A percentile compares a stretch with the other conserved stretches of the same genome.
phyloP scores from a whole-genome alignment of 805 yeast genomes.

The Wickerhamiella spandovensis region DNA sequence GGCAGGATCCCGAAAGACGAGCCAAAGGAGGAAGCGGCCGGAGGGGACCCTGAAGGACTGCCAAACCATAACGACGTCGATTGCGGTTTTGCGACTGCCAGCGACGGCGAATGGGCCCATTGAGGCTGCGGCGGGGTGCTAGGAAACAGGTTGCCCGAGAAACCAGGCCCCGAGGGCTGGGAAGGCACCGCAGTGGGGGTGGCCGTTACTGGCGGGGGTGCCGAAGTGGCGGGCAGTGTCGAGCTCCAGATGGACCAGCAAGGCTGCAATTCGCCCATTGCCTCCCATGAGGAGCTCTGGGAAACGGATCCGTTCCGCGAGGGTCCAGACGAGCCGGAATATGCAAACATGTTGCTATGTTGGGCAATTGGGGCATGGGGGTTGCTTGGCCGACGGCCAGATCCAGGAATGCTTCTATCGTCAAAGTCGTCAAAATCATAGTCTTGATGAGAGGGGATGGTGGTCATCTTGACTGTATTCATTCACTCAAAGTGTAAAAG shows the following conservation, averaged over 20 bases:
- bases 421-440: neutral
- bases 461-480: neutral
- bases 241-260: conserved; percentile 13
- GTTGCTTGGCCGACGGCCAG: neutral
- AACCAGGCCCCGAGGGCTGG: neutral
- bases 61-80: conserved; percentile 1
- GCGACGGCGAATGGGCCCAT: neutral
- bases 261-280: conserved; percentile 6
- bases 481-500: neutral
- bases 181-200: neutral
- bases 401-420: neutral
- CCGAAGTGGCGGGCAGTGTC: neutral
- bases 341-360: neutral
- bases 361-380: neutral
- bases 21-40: neutral
- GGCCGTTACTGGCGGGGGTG: neutral
- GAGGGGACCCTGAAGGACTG: neutral
- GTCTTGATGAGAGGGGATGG: neutral
- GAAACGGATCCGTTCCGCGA: neutral
- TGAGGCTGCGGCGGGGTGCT: neutral
- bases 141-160: neutral
- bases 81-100: neutral
- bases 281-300: neutral
- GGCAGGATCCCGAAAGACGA: neutral
- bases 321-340: neutral